Evolutionary conservation across 108 stramenopile genomes (phyloP).

Genomic region (Schizochytrium sp.): DNA sequence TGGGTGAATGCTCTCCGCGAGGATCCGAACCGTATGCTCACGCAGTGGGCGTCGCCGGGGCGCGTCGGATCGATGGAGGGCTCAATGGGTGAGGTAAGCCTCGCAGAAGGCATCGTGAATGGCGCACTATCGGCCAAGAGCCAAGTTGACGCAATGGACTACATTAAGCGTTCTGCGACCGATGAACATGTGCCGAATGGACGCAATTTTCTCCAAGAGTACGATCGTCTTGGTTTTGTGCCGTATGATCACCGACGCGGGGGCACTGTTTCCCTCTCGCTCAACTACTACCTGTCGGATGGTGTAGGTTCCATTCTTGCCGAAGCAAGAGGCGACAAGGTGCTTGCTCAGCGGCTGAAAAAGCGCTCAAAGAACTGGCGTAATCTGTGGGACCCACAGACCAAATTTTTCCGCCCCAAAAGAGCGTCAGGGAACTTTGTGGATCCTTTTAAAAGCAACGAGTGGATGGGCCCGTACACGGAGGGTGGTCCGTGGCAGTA

Average conservation of each 20-base stretch:
- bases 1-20: slow-evolving; percentile 35
- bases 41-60: slow-evolving; percentile 32
- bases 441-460: background rate
- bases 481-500: slow-evolving; percentile 37
- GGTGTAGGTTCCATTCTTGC: slow-evolving; percentile 15
- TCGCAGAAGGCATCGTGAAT: slow-evolving; percentile 33
- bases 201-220: background rate
- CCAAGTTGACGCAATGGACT: slow-evolving; percentile 11
- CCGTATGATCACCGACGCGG: background rate
- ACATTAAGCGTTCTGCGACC: background rate
- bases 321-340: background rate
- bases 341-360: background rate
- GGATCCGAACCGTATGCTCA: slow-evolving; percentile 22
- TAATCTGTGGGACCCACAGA: background rate
- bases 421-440: background rate
- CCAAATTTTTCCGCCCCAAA: slow-evolving; percentile 23
- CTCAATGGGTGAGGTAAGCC: slow-evolving; percentile 31
- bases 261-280: slow-evolving; percentile 18
- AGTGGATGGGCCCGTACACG: slow-evolving; percentile 29
- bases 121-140: background rate
- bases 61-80: slow-evolving; percentile 32
- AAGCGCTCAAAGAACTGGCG: background rate
- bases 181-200: background rate
- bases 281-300: slow-evolving; percentile 29
- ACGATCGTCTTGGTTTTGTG: slow-evolving; percentile 20